Conservation (phyloP, 2,329 filamentous ascomycete species). For the Ophiostoma australiae region DNA sequence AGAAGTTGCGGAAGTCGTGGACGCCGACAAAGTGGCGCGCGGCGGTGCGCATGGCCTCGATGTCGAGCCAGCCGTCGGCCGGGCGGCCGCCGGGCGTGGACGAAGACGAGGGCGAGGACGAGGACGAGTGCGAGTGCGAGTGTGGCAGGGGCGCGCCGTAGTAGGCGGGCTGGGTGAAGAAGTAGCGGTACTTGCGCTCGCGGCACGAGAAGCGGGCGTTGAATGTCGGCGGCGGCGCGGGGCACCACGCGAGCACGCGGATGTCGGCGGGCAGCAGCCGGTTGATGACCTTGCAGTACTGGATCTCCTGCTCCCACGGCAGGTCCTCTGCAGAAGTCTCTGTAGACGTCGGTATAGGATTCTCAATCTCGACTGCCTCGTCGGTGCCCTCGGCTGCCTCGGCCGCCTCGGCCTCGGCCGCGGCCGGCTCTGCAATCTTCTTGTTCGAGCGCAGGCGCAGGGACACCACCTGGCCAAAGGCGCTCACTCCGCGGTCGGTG, state of each 20-base stretch:
- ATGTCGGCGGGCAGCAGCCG: slow-evolving; percentile 84
- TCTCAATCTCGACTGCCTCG: background rate
- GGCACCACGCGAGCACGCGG: slow-evolving; percentile 87
- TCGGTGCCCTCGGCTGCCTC: slow-evolving; percentile 38
- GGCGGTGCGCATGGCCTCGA: slow-evolving; percentile 77
- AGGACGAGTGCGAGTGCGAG: too few relatives aligned
- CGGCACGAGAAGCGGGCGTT: slow-evolving; percentile 89
- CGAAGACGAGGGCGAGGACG: too few relatives aligned
- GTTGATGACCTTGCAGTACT: slow-evolving; percentile 80
- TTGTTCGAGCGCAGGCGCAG: slow-evolving; percentile 72
- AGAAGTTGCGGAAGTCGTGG: slow-evolving; percentile 96
- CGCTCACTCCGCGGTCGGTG: slow-evolving; percentile 89
- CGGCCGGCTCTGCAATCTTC: background rate
- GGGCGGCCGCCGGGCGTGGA: slow-evolving; percentile 33
- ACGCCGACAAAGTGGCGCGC: slow-evolving; percentile 74
- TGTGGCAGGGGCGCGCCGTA: slow-evolving; percentile 47
- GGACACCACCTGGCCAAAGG: slow-evolving; percentile 92
- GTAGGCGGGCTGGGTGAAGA: slow-evolving; percentile 93
- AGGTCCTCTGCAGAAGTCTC: background rate
- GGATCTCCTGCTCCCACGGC: slow-evolving; percentile 53
- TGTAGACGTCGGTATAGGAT: background rate
- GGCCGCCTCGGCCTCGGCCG: slow-evolving; percentile 29
- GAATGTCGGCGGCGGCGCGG: slow-evolving; percentile 70
- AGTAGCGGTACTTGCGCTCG: slow-evolving; percentile 90
- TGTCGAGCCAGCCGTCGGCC: slow-evolving; percentile 76